A percentile compares a stretch with the other conserved stretches of the same genome.
Evolutionary conservation across 140 eudicot species (phyloP).

Genomic region (Bidens hawaiensis): DNA sequence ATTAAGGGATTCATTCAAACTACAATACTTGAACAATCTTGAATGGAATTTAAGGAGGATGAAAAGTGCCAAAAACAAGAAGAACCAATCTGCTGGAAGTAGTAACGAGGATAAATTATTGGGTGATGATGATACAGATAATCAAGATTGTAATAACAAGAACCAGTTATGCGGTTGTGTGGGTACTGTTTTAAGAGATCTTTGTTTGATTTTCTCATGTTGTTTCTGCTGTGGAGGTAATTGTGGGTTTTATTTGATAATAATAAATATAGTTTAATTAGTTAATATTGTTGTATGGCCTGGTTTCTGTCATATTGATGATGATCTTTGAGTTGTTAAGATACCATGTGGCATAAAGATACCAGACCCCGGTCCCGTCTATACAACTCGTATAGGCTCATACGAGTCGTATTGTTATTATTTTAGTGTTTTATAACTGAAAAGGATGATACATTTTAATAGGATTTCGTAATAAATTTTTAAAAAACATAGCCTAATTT

Average conservation of each 20-base stretch:
- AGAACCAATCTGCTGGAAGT: constrained; percentile 16
- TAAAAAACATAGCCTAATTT: no score
- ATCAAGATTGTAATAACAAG: not conserved
- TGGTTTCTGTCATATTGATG: not conserved
- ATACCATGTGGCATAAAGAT: no score
- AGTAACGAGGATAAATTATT: constrained; percentile 32
- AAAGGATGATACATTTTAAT: no score
- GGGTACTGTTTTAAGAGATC: constrained; percentile 28
- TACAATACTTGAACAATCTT: constrained; percentile 43
- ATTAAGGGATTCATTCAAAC: constrained; percentile 57
- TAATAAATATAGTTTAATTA: not conserved
- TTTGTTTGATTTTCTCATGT: constrained; percentile 46
- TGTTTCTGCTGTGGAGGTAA: constrained; percentile 76
- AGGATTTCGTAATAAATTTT: no score
- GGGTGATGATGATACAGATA: constrained; percentile 14
- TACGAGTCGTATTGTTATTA: no score
- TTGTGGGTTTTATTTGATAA: not conserved
- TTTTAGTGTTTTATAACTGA: no score
- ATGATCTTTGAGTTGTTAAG: not conserved
- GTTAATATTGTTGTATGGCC: not conserved
- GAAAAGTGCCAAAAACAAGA: constrained; percentile 36
- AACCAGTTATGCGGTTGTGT: not conserved
- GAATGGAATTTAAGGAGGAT: constrained; percentile 48
- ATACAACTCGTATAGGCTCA: no score
- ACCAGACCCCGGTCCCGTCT: no score